Conservation (phyloP, 257 asterid genomes). For the Solanum tarijense region DNA sequence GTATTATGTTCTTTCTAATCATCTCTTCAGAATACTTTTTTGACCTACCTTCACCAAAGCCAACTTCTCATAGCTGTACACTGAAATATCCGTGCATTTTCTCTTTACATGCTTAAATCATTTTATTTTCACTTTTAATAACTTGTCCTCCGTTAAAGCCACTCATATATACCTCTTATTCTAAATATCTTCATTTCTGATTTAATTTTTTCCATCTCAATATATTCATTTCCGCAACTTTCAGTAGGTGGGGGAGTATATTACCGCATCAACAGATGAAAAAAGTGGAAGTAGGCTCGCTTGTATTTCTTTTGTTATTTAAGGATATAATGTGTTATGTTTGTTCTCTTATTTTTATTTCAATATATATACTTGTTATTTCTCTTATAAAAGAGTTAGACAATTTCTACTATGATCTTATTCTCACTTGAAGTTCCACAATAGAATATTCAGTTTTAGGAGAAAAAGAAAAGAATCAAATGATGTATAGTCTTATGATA, state of each 20-base stretch:
- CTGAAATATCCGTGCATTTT: neutral
- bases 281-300: neutral
- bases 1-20: no score
- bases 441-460: neutral
- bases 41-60: neutral
- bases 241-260: neutral
- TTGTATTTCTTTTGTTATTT: neutral
- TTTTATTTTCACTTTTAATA: no score
- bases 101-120: neutral
- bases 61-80: neutral
- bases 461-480: neutral
- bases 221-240: neutral
- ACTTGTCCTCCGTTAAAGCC: neutral
- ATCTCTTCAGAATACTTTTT: neutral
- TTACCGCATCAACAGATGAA: neutral
- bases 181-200: neutral
- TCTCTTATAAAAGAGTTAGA: neutral
- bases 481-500: neutral
- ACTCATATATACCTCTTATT: neutral
- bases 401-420: neutral
- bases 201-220: neutral
- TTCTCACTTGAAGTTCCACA: neutral
- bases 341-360: neutral
- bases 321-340: neutral
- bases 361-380: neutral